Evolutionary conservation across 495 filamentous ascomycete genomes (phyloP).

Genomic region (Hypoxylon trugodes): DNA sequence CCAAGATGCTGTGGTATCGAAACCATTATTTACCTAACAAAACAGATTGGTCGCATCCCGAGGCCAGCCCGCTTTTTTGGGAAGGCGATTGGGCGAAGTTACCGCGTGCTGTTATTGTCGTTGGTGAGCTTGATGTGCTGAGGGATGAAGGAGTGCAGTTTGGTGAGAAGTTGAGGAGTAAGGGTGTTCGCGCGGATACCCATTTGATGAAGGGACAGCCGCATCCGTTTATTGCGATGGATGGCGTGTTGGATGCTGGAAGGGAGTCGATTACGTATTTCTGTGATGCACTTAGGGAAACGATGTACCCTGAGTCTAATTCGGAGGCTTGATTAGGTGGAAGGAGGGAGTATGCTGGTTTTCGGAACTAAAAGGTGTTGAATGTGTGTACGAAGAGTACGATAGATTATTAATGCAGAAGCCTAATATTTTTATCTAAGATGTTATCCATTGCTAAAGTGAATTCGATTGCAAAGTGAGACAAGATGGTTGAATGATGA

Average conservation of each 20-base stretch:
- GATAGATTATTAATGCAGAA: too few relatives aligned
- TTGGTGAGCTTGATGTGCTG: constrained; percentile 65
- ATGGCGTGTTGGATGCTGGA: constrained; percentile 61
- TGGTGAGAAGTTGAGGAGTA: constrained; percentile 56
- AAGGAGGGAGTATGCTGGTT: neutral
- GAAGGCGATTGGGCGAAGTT: constrained; percentile 57
- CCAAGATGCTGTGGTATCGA: constrained; percentile 68
- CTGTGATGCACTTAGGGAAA: constrained; percentile 55
- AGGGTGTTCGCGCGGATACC: constrained; percentile 59
- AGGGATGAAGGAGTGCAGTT: constrained; percentile 62
- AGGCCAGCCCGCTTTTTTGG: constrained; percentile 64
- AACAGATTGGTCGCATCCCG: constrained; percentile 56
- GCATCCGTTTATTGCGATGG: constrained; percentile 70
- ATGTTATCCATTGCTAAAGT: too few relatives aligned
- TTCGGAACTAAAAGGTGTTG: neutral
- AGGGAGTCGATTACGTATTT: constrained; percentile 62
- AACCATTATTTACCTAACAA: constrained; percentile 62
- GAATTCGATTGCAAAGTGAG: too few relatives aligned
- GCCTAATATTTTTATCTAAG: too few relatives aligned
- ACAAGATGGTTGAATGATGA: too few relatives aligned
- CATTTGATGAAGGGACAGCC: constrained; percentile 68
- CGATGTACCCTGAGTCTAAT: constrained; percentile 21
- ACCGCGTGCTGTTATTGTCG: constrained; percentile 61
- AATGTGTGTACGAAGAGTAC: neutral
- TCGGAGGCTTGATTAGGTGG: neutral